These are phyloP conservation scores for Stachybotrys echinatus DNA, from an alignment of 2,329 filamentous ascomycete species.

Conservation along the genomic window DNA sequence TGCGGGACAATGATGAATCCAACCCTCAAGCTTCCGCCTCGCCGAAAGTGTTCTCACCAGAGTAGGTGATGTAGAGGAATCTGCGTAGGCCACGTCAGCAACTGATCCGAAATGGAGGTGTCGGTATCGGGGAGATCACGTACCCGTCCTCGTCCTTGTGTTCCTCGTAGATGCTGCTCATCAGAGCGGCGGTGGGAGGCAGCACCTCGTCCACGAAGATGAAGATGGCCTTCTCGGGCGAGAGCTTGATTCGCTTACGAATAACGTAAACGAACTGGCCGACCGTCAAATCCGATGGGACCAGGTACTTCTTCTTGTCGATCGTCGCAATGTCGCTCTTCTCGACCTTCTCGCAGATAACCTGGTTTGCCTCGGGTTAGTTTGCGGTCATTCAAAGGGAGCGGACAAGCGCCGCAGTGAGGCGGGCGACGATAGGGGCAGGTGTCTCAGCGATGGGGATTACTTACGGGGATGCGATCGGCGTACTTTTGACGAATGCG, in stretches of 20 bases:
- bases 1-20: constrained; percentile 7
- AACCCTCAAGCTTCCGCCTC: constrained; percentile 9
- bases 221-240: constrained; percentile 99
- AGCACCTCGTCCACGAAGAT: constrained; percentile 99
- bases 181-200: constrained; percentile 91
- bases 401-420: neutral
- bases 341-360: constrained; percentile 99
- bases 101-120: neutral
- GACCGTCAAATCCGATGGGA: constrained; percentile 94
- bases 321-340: constrained; percentile 99
- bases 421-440: constrained; percentile 6
- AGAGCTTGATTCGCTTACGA: constrained; percentile 99
- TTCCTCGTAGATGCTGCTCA: constrained; percentile 99
- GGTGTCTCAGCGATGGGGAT: neutral
- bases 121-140: constrained; percentile 13
- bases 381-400: neutral
- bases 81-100: constrained; percentile 36
- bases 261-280: constrained; percentile 99
- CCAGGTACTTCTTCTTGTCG: constrained; percentile 99
- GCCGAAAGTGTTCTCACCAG: constrained; percentile 98
- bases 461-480: constrained; percentile 92
- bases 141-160: constrained; percentile 83
- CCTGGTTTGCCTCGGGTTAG: constrained; percentile 45
- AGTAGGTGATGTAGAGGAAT: constrained; percentile 99
- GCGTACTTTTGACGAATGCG: constrained; percentile 98